Base-by-base conservation (phyloP, 2,329 filamentous ascomycete species). In the Peltaster fructicola region DNA sequence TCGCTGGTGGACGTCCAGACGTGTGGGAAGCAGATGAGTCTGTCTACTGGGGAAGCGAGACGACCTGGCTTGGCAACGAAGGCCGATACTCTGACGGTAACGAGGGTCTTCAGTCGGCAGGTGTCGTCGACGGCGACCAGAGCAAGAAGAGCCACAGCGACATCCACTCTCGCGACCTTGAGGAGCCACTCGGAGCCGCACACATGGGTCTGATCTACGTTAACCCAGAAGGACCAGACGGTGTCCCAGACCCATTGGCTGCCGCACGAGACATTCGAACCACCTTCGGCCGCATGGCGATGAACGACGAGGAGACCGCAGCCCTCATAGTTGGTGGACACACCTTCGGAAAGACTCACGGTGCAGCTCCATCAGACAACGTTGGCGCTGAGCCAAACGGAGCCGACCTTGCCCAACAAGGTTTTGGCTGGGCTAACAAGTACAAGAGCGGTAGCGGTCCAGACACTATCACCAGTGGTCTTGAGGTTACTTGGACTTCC, bases 201-300 rank as follows among this genome's bases (percentile, higher is more conserved):
- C 68, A 76, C 53, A 76, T 78, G 69, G 76, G 76, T 44, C 54
- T 84, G 40, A 82, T 84, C 47, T 84, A 84, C 48, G 75, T 81
- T 32, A 81, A 84, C 56, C 76, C 77, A 3, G 73, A 81, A 50
- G 76, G 77, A 6, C 77, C 77, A 14, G 70, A 81, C 38, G 74
- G 68, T 31, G 64, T 65, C 27, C 72, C 74, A 3, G 74, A 82
- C 43, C 71, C 74, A 11, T 50, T 72, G 19, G 71, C 72, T 8
- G 63, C 77, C 2, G 77, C 68, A 20, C 53, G 61, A 29, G 77
- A 84, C 41, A 82, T 82, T 44, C 73, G 74, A 35, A 63, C 59
- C 30, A 79, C 77, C 10, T 84, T 82, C 39, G 61, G 61, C 34
- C 74, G 75, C 48, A 82, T 84, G 76, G 76, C 70, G 33, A 82